Percentiles rank a stretch among this genome's conserved stretches.
phyloP scores from a whole-genome alignment of 768 basidiomycete genomes.

The Chalciporus piperatus region DNA sequence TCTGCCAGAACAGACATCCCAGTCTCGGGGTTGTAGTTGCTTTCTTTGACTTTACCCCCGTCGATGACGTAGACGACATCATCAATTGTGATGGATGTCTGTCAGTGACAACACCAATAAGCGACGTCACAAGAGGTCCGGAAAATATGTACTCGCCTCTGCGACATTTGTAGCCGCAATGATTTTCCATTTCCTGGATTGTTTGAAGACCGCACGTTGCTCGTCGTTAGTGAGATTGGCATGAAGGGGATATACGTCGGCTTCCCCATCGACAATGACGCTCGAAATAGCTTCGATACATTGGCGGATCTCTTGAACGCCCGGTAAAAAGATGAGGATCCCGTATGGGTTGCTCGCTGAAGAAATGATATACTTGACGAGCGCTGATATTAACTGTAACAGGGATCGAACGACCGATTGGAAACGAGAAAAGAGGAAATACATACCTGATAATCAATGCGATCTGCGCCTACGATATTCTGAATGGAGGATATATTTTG shows the following conservation, averaged over 20 bases:
- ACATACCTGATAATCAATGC: conserved; percentile 70
- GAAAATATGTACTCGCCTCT: conserved; percentile 49
- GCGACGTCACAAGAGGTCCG: not conserved
- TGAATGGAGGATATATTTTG: conserved; percentile 53
- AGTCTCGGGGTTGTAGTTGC: conserved; percentile 62
- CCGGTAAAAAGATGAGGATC: conserved; percentile 87
- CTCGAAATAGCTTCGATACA: conserved; percentile 61
- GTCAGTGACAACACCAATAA: not conserved
- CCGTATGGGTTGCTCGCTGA: conserved; percentile 50
- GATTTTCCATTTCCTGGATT: conserved; percentile 69
- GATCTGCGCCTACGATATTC: conserved; percentile 55
- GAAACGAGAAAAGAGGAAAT: not conserved
- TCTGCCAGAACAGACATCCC: conserved; percentile 78
- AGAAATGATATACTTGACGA: conserved; percentile 61
- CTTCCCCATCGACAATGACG: conserved; percentile 30
- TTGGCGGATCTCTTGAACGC: conserved; percentile 82
- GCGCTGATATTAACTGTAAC: conserved; percentile 58
- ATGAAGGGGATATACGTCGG: conserved; percentile 74
- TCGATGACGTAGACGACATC: conserved; percentile 87
- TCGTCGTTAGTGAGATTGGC: conserved; percentile 86
- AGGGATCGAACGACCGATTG: not conserved
- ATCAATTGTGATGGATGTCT: conserved; percentile 91
- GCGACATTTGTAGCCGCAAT: conserved; percentile 91
- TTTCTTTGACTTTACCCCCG: conserved; percentile 83
- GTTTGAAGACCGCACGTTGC: conserved; percentile 73